Percentiles rank a stretch among this genome's conserved stretches.
phyloP scores from a whole-genome alignment of 139 green algal species.

The Chara braunii region DNA sequence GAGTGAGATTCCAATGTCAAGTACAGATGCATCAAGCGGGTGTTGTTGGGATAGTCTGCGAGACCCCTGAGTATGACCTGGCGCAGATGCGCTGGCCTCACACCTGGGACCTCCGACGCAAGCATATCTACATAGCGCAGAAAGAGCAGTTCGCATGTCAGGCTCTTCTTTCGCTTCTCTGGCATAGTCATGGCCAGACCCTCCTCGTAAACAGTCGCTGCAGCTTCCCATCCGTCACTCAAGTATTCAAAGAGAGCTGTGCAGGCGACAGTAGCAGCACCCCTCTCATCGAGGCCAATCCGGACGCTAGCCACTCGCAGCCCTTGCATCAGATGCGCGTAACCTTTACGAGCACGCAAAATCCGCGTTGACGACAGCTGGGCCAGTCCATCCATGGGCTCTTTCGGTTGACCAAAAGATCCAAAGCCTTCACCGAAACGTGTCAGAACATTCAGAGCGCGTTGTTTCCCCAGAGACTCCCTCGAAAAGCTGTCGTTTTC shows the following conservation, averaged over 20 bases:
- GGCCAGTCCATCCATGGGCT: neutral
- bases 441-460: no score
- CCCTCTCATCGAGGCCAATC: constrained; percentile 1
- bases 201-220: constrained; percentile 46
- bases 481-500: neutral
- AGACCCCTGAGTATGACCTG: constrained; percentile 18
- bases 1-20: constrained; percentile 28
- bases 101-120: constrained; percentile 11
- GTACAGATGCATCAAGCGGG: constrained; percentile 40
- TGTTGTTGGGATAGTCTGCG: constrained; percentile 45
- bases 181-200: constrained; percentile 16
- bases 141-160: constrained; percentile 41
- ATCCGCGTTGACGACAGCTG: neutral
- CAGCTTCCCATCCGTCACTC: constrained; percentile 23
- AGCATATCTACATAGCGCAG: constrained; percentile 42
- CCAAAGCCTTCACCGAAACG: neutral
- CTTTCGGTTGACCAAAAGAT: neutral
- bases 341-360: constrained; percentile 16
- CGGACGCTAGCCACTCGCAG: neutral
- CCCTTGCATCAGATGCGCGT: constrained; percentile 1
- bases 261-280: constrained; percentile 36
- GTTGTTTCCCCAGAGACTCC: no score
- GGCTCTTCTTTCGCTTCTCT: constrained; percentile 23
- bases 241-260: constrained; percentile 48
- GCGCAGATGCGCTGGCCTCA: neutral